A percentile compares a stretch with the other conserved stretches of the same genome.
These are phyloP conservation scores for Aphanocladium album DNA, from an alignment of 2,329 filamentous ascomycete genomes.

Conservation along the genomic window DNA sequence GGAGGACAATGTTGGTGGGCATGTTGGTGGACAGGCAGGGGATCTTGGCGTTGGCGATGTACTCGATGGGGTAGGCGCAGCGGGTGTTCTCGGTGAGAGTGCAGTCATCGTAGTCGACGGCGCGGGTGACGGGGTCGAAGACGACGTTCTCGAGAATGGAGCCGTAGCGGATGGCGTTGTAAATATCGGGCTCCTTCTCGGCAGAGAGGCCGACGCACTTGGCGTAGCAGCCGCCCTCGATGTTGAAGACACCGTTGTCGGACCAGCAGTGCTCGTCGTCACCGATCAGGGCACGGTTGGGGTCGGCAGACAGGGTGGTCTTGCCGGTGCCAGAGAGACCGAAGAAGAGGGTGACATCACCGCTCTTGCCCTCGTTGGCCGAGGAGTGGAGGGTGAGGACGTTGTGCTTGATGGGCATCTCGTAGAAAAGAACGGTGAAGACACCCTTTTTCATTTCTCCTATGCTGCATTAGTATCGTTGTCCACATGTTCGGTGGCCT, in stretches of 20 bases:
- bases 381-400: slow-evolving; percentile 97
- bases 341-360: slow-evolving; percentile 98
- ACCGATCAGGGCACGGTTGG: slow-evolving; percentile 91
- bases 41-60: slow-evolving; percentile 98
- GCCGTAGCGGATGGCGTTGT: slow-evolving; percentile 90
- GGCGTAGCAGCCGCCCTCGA: slow-evolving; percentile 98
- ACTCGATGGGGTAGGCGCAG: slow-evolving; percentile 98
- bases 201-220: slow-evolving; percentile 96
- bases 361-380: slow-evolving; percentile 90
- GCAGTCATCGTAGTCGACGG: slow-evolving; percentile 91
- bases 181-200: slow-evolving; percentile 99
- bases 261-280: slow-evolving; percentile 99
- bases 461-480: slow-evolving; percentile 2
- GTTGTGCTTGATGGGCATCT: slow-evolving; percentile 99
- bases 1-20: slow-evolving; percentile 94
- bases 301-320: slow-evolving; percentile 95
- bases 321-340: slow-evolving; percentile 97
- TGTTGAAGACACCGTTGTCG: slow-evolving; percentile 96
- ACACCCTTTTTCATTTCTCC: slow-evolving; percentile 84
- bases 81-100: slow-evolving; percentile 98
- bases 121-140: slow-evolving; percentile 83
- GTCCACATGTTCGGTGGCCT: background rate
- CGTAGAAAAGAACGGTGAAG: slow-evolving; percentile 99
- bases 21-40: slow-evolving; percentile 84
- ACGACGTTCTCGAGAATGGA: slow-evolving; percentile 98